Conservation (phyloP, 108 stramenopile species). For the Mediolabrus comicus region DNA sequence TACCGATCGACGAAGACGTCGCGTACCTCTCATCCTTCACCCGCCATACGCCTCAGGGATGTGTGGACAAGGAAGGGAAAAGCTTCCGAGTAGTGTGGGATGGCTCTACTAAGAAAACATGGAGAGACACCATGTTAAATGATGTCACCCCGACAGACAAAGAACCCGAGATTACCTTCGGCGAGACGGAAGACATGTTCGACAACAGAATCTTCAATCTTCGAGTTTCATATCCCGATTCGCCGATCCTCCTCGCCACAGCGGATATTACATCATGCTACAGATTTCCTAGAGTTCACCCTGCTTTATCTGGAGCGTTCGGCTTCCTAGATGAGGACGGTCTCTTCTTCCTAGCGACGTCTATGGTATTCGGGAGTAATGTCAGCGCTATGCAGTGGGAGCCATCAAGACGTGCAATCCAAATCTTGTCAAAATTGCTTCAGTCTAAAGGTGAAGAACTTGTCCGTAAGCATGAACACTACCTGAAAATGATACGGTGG, state of each 20-base stretch:
- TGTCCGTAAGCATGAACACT: not conserved
- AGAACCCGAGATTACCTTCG: slow-evolving; percentile 6
- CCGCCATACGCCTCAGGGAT: slow-evolving; percentile 16
- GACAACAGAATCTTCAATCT: not conserved
- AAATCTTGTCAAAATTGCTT: not conserved
- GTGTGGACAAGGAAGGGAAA: slow-evolving; percentile 4
- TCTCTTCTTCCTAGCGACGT: not conserved
- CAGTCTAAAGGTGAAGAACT: not conserved
- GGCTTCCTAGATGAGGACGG: not conserved
- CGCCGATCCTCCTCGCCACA: not conserved
- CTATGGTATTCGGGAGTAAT: not conserved
- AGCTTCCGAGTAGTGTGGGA: slow-evolving; percentile 11
- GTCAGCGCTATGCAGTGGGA: not conserved
- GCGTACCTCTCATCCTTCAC: not conserved
- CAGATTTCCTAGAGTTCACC: not conserved
- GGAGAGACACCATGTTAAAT: slow-evolving; percentile 8
- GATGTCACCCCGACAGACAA: not conserved
- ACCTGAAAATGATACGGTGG: not conserved
- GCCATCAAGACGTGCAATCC: not conserved
- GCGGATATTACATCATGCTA: slow-evolving; percentile 7
- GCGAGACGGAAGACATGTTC: not conserved
- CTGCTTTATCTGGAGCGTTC: slow-evolving; percentile 1
- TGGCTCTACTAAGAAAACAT: slow-evolving; percentile 4
- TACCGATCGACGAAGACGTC: not conserved
- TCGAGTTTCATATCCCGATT: not conserved